Evolutionary conservation across 164 flowering plant species (phyloP).

Genomic region (Echeveria elegans): DNA sequence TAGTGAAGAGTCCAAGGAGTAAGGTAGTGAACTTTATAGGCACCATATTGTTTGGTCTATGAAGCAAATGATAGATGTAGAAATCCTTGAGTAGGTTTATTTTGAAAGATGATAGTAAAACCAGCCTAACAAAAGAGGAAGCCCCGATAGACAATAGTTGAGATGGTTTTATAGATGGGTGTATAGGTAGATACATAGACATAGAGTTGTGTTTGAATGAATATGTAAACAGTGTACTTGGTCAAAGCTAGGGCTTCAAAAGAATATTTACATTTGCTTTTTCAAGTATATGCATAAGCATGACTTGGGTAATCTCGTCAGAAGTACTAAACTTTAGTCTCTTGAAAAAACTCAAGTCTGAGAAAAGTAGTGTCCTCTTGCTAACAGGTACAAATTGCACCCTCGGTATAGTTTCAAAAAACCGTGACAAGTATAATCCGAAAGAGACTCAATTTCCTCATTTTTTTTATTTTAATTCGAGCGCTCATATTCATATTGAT

Average conservation of each 20-base stretch:
- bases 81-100: background rate
- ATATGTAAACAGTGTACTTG: background rate
- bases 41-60: constrained; percentile 1
- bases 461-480: too few relatives aligned
- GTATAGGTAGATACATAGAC: background rate
- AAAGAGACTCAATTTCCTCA: too few relatives aligned
- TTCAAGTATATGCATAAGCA: background rate
- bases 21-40: constrained; percentile 2
- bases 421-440: background rate
- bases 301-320: background rate
- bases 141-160: background rate
- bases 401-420: background rate
- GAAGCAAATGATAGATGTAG: background rate
- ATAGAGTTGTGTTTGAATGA: background rate
- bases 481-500: too few relatives aligned
- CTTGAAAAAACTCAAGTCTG: background rate
- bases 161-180: constrained; percentile 2
- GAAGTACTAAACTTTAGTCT: background rate
- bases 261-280: background rate
- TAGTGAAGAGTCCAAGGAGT: background rate
- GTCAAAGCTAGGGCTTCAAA: constrained; percentile 1
- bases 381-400: background rate
- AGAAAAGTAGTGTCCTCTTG: background rate
- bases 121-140: background rate
- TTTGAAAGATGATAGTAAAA: constrained; percentile 1